A percentile compares a stretch with the other conserved stretches of the same genome.
Evolutionary conservation across 2,329 filamentous ascomycete genomes (phyloP).

Genomic region (Graphiopsis chlorocephala): DNA sequence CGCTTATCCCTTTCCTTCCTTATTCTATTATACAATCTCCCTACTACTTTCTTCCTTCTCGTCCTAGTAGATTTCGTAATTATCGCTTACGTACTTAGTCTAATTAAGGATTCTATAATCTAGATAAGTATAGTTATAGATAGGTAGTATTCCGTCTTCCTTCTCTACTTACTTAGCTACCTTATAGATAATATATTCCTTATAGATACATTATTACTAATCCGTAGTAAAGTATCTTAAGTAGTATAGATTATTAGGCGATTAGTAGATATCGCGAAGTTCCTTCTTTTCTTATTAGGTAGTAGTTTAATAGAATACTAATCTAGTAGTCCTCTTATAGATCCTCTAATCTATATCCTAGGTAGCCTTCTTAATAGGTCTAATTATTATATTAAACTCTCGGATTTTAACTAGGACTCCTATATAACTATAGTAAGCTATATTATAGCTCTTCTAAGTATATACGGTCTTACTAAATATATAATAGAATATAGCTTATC

Average conservation of each 20-base stretch:
- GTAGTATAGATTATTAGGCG: not conserved
- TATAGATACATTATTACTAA: not conserved
- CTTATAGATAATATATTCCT: not conserved
- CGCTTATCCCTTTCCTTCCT: slow-evolving; percentile 4
- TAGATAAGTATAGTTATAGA: not conserved
- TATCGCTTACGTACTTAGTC: not conserved
- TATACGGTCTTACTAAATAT: too few relatives aligned
- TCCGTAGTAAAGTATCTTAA: not conserved
- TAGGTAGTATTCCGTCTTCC: not conserved
- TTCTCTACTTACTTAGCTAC: not conserved
- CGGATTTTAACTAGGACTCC: not conserved
- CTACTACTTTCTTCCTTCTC: slow-evolving; percentile 7
- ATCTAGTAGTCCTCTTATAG: too few relatives aligned
- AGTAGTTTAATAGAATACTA: too few relatives aligned
- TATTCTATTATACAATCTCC: not conserved
- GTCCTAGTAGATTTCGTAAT: slow-evolving; percentile 1
- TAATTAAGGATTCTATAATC: slow-evolving; percentile 1
- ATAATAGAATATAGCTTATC: not conserved
- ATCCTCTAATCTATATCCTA: not conserved
- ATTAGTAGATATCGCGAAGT: not conserved
- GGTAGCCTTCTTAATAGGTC: not conserved
- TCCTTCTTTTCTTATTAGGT: not conserved
- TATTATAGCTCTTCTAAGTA: not conserved
- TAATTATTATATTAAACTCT: not conserved
- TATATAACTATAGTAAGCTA: not conserved